These are phyloP conservation scores for Phylloporus scabripes DNA, from an alignment of 768 basidiomycete species.

Conservation along the genomic window DNA sequence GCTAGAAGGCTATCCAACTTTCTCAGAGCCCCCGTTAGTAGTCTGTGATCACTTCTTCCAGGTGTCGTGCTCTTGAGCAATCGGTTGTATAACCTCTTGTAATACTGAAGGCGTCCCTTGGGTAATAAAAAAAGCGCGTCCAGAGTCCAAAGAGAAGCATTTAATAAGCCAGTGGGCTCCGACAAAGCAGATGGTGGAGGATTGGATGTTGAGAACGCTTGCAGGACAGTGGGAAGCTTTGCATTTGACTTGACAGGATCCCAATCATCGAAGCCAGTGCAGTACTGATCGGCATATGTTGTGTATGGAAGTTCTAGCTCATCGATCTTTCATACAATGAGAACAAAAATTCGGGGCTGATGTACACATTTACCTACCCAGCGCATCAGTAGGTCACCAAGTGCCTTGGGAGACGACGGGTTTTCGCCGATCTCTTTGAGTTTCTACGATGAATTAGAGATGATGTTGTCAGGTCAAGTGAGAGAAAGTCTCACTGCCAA, in stretches of 20 bases:
- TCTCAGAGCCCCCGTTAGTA: slow-evolving; percentile 76
- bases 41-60: slow-evolving; percentile 79
- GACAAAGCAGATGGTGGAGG: slow-evolving; percentile 49
- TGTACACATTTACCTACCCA: slow-evolving; percentile 60
- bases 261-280: slow-evolving; percentile 79
- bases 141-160: slow-evolving; percentile 65
- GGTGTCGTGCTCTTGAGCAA: slow-evolving; percentile 82
- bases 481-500: slow-evolving; percentile 46
- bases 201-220: slow-evolving; percentile 57
- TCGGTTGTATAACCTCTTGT: slow-evolving; percentile 82
- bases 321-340: slow-evolving; percentile 59
- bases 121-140: slow-evolving; percentile 88
- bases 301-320: slow-evolving; percentile 87
- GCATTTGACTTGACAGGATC: slow-evolving; percentile 71
- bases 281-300: slow-evolving; percentile 67
- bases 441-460: slow-evolving; percentile 50
- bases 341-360: slow-evolving; percentile 9
- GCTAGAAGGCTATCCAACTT: slow-evolving; percentile 71
- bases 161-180: slow-evolving; percentile 30
- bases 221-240: slow-evolving; percentile 62
- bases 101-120: slow-evolving; percentile 79
- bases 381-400: slow-evolving; percentile 94
- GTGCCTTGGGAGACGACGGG: slow-evolving; percentile 87
- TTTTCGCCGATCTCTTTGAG: slow-evolving; percentile 90
- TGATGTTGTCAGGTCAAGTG: background rate